Evolutionary conservation across 208 protist genomes (phyloP), one percentile per base, ranked within the genome.

Genomic region (Trypanosoma conorhini): DNA sequence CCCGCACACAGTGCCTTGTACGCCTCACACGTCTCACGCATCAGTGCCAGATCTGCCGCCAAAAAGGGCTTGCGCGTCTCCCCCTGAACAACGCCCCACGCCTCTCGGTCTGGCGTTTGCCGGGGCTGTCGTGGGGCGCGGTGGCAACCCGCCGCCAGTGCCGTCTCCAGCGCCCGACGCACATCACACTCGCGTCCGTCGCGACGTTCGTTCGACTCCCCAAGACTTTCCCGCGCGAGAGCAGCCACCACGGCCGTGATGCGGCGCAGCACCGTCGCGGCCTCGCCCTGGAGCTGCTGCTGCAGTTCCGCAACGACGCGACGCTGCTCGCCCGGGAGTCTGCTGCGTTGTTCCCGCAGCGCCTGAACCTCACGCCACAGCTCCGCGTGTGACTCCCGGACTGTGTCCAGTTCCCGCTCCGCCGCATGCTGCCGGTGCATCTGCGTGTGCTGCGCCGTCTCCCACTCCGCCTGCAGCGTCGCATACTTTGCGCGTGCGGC

Each of bases 1-100:
- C 51, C 61, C 51, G 54, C 61, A 35, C 38, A 65, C 22, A 65
- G 31, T 31, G 50, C 13, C 24, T 54, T n/a, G 51, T 55, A 65
- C 10, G 50, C 26, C 24, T 35, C 24, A 54, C 42, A 54, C 31
- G 30, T 46, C 28, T 65, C 22, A n/a, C 38, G 35, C n/a, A 52
- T 2, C 21, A 52, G 24, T 33, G 30, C 3, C 33, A 59, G 24
- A 1, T 10, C 5, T 10, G 54, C 19, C 31, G 5, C 24, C n/a
- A 12, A 26, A 59, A 38, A 15, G 21, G 15, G 10, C 54, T 21
- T 26, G 24, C 19, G 15, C 13, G 26, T 2, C 24, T 38, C 38
- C 22, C n/a, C 31, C 13, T 33, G 24, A 21, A 33, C 26, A 26
- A 28, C 19, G 1, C 24, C 15, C 24, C 24, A 17, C 13, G 54